Evolutionary conservation across 139 green algal genomes (phyloP).

Genomic region (Microglena sp.): DNA sequence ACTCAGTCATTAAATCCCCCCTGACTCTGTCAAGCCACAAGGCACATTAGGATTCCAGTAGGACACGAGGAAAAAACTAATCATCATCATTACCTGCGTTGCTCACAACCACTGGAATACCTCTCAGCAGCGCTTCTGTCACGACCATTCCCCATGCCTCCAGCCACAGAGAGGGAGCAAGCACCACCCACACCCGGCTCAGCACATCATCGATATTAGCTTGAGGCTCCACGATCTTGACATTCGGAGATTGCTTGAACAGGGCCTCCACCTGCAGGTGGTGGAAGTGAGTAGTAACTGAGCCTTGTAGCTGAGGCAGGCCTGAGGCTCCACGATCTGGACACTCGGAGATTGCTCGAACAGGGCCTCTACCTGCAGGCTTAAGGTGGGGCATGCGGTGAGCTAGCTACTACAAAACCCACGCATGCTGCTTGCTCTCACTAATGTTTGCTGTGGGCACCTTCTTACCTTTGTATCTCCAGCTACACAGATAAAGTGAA

Average conservation of each 20-base stretch:
- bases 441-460: too few relatives aligned
- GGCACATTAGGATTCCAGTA: too few relatives aligned
- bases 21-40: not conserved
- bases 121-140: conserved; percentile 25
- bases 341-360: not conserved
- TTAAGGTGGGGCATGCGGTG: too few relatives aligned
- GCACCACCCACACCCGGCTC: conserved; percentile 13
- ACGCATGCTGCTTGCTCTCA: too few relatives aligned
- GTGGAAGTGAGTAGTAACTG: conserved; percentile 1
- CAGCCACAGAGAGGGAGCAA: conserved; percentile 38
- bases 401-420: too few relatives aligned
- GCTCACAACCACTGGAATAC: conserved; percentile 25
- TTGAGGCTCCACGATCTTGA: conserved; percentile 19
- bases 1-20: conserved; percentile 1
- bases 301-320: not conserved
- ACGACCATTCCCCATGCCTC: conserved; percentile 48
- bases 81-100: conserved; percentile 25
- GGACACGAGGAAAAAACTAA: too few relatives aligned
- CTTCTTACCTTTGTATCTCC: too few relatives aligned
- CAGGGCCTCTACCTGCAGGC: not conserved
- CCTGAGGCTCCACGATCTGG: conserved; percentile 3
- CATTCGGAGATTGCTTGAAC: not conserved
- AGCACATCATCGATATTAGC: conserved; percentile 16
- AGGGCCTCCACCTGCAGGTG: not conserved
- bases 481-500: too few relatives aligned